A percentile compares a stretch with the other conserved stretches of the same genome.
phyloP scores from a whole-genome alignment of 495 filamentous ascomycete species.

The Penicillium maclennaniae region DNA sequence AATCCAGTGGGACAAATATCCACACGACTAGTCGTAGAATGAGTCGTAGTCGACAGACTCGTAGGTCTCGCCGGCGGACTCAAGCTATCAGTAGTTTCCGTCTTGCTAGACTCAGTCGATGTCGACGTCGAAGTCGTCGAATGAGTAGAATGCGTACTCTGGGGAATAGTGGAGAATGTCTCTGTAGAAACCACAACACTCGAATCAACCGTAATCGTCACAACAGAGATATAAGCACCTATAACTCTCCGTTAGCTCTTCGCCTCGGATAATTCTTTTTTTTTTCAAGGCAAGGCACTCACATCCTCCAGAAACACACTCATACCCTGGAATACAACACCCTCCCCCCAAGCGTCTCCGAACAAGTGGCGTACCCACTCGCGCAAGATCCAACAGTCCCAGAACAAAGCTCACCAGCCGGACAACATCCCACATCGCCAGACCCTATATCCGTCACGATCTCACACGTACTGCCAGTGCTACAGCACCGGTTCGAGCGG shows the following conservation, averaged over 20 bases:
- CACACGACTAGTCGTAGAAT: constrained; percentile 18
- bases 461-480: constrained; percentile 61
- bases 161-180: constrained; percentile 35
- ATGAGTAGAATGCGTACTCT: constrained; percentile 23
- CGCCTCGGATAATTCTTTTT: no score
- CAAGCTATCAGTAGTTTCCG: constrained; percentile 25
- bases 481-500: constrained; percentile 75
- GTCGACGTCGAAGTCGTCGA: constrained; percentile 23
- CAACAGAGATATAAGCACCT: constrained; percentile 44
- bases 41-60: constrained; percentile 29
- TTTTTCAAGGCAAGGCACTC: constrained; percentile 37
- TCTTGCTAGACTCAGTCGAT: constrained; percentile 1
- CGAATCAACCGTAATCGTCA: constrained; percentile 45
- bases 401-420: constrained; percentile 62
- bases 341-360: constrained; percentile 70
- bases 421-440: constrained; percentile 85
- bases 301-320: constrained; percentile 80
- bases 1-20: constrained; percentile 63
- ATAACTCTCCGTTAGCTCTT: not conserved
- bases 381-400: constrained; percentile 61
- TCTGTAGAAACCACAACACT: constrained; percentile 40
- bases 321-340: constrained; percentile 80
- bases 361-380: constrained; percentile 63
- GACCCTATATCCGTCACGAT: constrained; percentile 67
- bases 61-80: constrained; percentile 52